phyloP scores from a whole-genome alignment of 2,329 filamentous ascomycete species.

The Plectosphaerella sp. region DNA sequence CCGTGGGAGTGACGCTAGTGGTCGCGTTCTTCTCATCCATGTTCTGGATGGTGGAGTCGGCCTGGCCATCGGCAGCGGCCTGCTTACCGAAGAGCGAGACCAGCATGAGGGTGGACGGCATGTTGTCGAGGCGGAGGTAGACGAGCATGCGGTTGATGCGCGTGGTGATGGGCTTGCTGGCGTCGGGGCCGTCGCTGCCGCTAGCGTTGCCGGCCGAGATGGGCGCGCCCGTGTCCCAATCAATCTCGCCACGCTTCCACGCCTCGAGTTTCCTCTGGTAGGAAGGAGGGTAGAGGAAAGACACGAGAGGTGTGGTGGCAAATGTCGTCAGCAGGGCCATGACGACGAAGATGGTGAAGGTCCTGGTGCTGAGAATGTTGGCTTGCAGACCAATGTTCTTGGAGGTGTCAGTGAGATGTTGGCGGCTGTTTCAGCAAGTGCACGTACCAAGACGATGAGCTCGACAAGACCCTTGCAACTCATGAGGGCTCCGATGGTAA shows the following conservation, averaged over 20 bases:
- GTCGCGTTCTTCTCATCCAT: conserved; percentile 10
- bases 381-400: conserved; percentile 65
- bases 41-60: conserved; percentile 19
- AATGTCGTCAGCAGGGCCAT: conserved; percentile 80
- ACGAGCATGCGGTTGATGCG: conserved; percentile 66
- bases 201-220: background rate
- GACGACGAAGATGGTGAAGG: conserved; percentile 80
- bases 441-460: conserved; percentile 77
- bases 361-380: conserved; percentile 66
- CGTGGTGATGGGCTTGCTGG: conserved; percentile 15
- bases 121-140: conserved; percentile 78
- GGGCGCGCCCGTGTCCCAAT: conserved; percentile 52
- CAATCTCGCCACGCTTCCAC: conserved; percentile 68
- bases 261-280: conserved; percentile 31
- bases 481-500: conserved; percentile 78
- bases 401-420: background rate
- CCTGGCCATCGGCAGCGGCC: conserved; percentile 18
- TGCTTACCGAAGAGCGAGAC: conserved; percentile 62
- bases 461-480: conserved; percentile 85
- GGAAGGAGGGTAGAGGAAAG: conserved; percentile 59
- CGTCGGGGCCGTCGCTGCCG: conserved; percentile 23
- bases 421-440: too few species aligned
- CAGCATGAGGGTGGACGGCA: conserved; percentile 77
- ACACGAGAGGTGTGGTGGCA: conserved; percentile 65
- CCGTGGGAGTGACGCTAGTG: conserved; percentile 18